These are phyloP conservation scores for Fusarium coicis DNA, from an alignment of 2,329 filamentous ascomycete genomes.

Conservation along the genomic window DNA sequence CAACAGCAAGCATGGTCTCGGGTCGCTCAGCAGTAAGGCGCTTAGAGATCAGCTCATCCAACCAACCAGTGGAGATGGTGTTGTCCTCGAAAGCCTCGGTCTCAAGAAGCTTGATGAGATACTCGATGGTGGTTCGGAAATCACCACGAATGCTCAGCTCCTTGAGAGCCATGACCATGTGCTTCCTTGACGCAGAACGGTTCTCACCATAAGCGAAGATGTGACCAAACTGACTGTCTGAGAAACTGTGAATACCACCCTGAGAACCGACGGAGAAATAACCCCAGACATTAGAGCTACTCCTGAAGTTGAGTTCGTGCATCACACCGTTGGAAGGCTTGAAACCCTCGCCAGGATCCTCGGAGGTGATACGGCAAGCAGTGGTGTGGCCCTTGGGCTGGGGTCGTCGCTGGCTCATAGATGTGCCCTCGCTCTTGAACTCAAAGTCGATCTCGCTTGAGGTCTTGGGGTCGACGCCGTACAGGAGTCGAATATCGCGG, in stretches of 20 bases:
- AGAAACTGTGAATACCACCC: slow-evolving; percentile 98
- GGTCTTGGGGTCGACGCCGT: slow-evolving; percentile 92
- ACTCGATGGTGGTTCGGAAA: slow-evolving; percentile 98
- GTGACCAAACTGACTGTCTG: slow-evolving; percentile 98
- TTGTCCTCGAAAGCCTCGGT: slow-evolving; percentile 99
- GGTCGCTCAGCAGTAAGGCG: slow-evolving; percentile 96
- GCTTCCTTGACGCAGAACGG: slow-evolving; percentile 93
- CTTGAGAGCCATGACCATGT: slow-evolving; percentile 99
- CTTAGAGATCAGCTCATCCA: slow-evolving; percentile 98
- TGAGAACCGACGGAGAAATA: slow-evolving; percentile 99
- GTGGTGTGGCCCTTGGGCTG: slow-evolving; percentile 97
- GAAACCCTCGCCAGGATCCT: slow-evolving; percentile 98
- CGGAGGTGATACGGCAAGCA: slow-evolving; percentile 98
- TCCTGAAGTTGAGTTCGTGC: slow-evolving; percentile 99
- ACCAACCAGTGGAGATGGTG: slow-evolving; percentile 98
- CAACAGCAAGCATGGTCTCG: slow-evolving; percentile 91
- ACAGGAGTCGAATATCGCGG: slow-evolving; percentile 93
- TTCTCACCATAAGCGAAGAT: slow-evolving; percentile 99
- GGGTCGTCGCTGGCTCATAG: slow-evolving; percentile 86
- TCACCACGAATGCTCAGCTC: slow-evolving; percentile 99
- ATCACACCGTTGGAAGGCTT: slow-evolving; percentile 99
- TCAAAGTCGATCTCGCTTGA: slow-evolving; percentile 93
- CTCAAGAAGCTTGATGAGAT: slow-evolving; percentile 97
- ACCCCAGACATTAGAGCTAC: slow-evolving; percentile 99
- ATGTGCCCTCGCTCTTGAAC: slow-evolving; percentile 87